phyloP scores from a whole-genome alignment of 208 protist genomes.

The Trypanosoma brucei region DNA sequence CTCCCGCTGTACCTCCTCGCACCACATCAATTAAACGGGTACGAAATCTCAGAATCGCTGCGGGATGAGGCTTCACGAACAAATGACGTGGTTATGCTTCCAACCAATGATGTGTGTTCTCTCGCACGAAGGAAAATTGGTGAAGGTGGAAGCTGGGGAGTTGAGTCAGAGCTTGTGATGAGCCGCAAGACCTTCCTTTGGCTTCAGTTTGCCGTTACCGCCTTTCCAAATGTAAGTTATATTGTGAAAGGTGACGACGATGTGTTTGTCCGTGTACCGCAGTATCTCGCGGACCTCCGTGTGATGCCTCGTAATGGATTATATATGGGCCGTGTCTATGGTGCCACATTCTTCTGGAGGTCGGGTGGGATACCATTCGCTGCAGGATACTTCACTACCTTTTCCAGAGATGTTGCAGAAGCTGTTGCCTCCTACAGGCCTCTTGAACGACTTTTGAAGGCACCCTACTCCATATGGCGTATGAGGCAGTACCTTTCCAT shows the following conservation, averaged over 20 bases:
- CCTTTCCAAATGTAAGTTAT: constrained; percentile 31
- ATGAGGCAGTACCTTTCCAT: not conserved
- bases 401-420: not conserved
- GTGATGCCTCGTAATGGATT: constrained; percentile 5
- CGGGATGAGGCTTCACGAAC: not conserved
- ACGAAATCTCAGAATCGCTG: constrained; percentile 16
- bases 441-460: not conserved
- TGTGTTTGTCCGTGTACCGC: constrained; percentile 45
- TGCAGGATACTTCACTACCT: constrained; percentile 4
- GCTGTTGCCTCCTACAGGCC: constrained; percentile 3
- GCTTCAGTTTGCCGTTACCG: constrained; percentile 33
- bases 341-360: not conserved
- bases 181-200: constrained; percentile 40
- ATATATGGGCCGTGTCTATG: constrained; percentile 9
- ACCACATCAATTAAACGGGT: constrained; percentile 7
- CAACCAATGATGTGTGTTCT: constrained; percentile 28
- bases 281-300: constrained; percentile 36
- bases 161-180: constrained; percentile 31
- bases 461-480: not conserved
- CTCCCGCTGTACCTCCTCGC: constrained; percentile 26
- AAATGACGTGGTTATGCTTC: constrained; percentile 18
- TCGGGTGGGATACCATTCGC: constrained; percentile 3
- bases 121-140: constrained; percentile 18
- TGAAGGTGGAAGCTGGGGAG: constrained; percentile 23
- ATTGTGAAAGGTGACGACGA: constrained; percentile 59